Percentiles rank a stretch among this genome's conserved stretches.
These are phyloP conservation scores for Russula sp. DNA, from an alignment of 768 basidiomycete genomes.

Conservation along the genomic window DNA sequence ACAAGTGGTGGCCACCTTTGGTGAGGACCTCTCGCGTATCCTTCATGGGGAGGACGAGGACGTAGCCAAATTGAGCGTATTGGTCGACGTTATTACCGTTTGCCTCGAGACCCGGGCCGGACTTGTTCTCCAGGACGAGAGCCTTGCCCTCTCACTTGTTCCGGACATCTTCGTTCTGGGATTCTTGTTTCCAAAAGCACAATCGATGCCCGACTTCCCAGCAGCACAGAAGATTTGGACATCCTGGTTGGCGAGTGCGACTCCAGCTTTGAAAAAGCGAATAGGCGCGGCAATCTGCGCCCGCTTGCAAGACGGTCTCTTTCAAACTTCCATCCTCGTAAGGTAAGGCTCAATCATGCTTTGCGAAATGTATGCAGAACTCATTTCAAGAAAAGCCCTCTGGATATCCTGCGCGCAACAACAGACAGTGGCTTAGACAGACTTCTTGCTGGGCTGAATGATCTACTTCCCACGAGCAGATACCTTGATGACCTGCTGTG, in stretches of 20 bases:
- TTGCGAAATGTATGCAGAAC: not conserved
- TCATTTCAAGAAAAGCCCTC: constrained; percentile 22
- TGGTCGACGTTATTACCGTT: constrained; percentile 9
- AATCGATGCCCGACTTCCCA: constrained; percentile 12
- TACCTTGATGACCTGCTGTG: constrained; percentile 18
- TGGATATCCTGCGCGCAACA: constrained; percentile 22
- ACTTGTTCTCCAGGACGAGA: not conserved
- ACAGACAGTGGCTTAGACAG: constrained; percentile 3
- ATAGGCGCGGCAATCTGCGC: constrained; percentile 35
- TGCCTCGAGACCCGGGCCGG: constrained; percentile 10
- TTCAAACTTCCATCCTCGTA: constrained; percentile 29
- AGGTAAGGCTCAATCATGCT: constrained; percentile 27
- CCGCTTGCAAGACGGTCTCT: constrained; percentile 36
- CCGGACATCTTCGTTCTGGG: constrained; percentile 43
- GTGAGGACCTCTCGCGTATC: constrained; percentile 10
- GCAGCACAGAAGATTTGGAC: constrained; percentile 30
- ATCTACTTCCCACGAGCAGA: constrained; percentile 31
- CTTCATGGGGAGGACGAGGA: constrained; percentile 11
- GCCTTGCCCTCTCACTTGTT: constrained; percentile 26
- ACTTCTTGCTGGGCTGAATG: constrained; percentile 37
- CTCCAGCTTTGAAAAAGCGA: constrained; percentile 23
- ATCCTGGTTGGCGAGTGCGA: constrained; percentile 24
- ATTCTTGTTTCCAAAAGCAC: constrained; percentile 37
- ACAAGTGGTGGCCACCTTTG: constrained; percentile 18
- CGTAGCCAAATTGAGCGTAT: not conserved